phyloP scores from a whole-genome alignment of 257 asterid species.

The Solanum neorickii region DNA sequence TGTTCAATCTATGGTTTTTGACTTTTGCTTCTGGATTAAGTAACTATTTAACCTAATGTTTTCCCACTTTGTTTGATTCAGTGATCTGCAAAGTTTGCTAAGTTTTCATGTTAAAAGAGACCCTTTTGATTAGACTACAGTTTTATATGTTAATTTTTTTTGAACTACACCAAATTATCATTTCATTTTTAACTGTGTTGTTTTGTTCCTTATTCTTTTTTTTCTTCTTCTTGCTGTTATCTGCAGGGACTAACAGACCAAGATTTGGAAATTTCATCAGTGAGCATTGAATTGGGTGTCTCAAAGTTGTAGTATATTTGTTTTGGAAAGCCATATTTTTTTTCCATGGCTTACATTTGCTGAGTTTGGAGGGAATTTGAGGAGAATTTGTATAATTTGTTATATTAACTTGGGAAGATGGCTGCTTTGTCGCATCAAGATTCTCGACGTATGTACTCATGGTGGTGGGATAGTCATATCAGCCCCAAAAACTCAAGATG shows the following conservation, averaged over 20 bases:
- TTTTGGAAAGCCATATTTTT: not conserved
- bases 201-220: not conserved
- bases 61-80: not conserved
- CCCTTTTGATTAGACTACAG: not conserved
- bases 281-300: constrained; percentile 30
- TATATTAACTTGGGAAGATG: constrained; percentile 26
- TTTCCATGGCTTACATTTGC: not conserved
- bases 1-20: constrained; percentile 7
- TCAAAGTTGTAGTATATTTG: not conserved
- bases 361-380: not conserved
- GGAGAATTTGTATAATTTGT: constrained; percentile 3
- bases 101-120: not conserved
- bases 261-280: constrained; percentile 16
- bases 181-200: not conserved
- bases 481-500: constrained; percentile 95
- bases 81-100: constrained; percentile 4
- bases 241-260: constrained; percentile 22
- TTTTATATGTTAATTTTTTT: too few species aligned
- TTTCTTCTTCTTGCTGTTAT: not conserved
- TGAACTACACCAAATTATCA: not conserved
- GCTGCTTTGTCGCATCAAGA: constrained; percentile 45
- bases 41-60: not conserved
- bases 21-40: not conserved
- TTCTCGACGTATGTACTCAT: constrained; percentile 79
- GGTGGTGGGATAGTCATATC: constrained; percentile 99